A percentile compares a stretch with the other conserved stretches of the same genome.
Conservation (phyloP, 305 asterid species). For the Coffea humblotiana region DNA sequence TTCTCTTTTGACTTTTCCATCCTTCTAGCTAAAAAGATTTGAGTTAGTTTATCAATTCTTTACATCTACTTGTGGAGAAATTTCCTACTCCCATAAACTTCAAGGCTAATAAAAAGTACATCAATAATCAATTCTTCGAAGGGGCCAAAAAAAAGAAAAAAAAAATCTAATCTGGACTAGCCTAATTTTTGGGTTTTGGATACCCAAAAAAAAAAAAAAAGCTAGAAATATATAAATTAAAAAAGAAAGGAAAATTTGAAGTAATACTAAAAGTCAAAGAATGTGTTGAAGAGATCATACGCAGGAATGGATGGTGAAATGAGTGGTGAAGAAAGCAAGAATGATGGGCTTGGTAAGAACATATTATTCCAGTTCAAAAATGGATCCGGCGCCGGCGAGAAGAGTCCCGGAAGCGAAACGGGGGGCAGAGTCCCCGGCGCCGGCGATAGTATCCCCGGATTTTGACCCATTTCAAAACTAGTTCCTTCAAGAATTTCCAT, state of each 20-base stretch:
- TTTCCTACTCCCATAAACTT: too few species aligned
- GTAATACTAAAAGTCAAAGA: slow-evolving; percentile 62
- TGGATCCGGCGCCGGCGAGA: slow-evolving; percentile 70
- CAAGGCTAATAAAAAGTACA: too few species aligned
- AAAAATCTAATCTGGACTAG: too few species aligned
- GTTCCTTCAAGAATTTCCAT: slow-evolving; percentile 46
- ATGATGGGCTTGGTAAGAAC: slow-evolving; percentile 69
- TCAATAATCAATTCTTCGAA: too few species aligned
- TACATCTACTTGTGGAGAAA: not conserved
- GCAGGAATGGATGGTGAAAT: slow-evolving; percentile 63
- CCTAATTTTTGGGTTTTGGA: too few species aligned
- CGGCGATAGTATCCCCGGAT: slow-evolving; percentile 78
- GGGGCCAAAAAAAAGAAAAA: too few species aligned
- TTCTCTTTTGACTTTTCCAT: slow-evolving; percentile 4
- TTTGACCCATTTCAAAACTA: slow-evolving; percentile 40
- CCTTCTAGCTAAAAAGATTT: not conserved
- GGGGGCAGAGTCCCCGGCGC: slow-evolving; percentile 64
- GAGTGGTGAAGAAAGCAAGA: slow-evolving; percentile 65
- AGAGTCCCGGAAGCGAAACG: slow-evolving; percentile 63
- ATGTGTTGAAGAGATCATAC: slow-evolving; percentile 55
- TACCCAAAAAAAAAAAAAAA: not conserved
- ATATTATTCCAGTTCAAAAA: slow-evolving; percentile 49
- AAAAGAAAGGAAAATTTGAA: not conserved
- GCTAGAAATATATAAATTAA: not conserved
- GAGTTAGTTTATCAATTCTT: not conserved